Base-by-base conservation (phyloP, 495 filamentous ascomycete genomes). In the Tuber borchii region DNA sequence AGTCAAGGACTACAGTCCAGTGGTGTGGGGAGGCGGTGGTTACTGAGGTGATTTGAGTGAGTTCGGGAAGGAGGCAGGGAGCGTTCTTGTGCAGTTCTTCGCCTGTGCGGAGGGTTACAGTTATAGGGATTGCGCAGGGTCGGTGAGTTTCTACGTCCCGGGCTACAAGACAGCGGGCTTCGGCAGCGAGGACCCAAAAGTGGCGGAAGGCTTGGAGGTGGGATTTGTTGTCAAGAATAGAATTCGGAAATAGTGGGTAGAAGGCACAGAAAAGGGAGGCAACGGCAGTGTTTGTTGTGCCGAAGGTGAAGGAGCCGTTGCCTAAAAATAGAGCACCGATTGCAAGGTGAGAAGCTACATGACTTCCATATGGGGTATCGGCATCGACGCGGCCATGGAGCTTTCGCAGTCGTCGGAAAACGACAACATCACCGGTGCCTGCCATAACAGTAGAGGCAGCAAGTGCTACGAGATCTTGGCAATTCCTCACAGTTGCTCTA, bases 181-280 rank as follows among this genome's bases (percentile, higher is more conserved):
- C 95, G 10, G 93, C 91, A 9, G 96, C 95, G 16, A 99, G 87
- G 20, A 97, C 94, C 95, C 95, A 99, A 82, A 99, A 90, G 84
- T 99, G 95, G 2, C 96, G 91, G 87, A 98, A 97, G 10, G 95
- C 95, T 87, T 99, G 95, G 5, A 98, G 87, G 77, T 99, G 95
- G 40, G 92, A 93, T 81, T 91, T 92, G 82, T 97, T 97, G 85
- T 98, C 95, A 71, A 95, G 90, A 5, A 97, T 91, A 6, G 90
- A 90, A 42, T 89, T 90, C 2, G 95, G 95, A 83, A 95, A 98
- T 37, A 97, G 87, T 0, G 95, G 95, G 80, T 98, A 98, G 83
- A 99, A 95, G 2, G 95, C 91, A 73, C 94, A 93, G 26, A 99
- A 87, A 12, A 99, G 87, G 1, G 93, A 89, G 12, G 94, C 94